Evolutionary conservation across 164 flowering plant species (phyloP).

Genomic region (Piper longum): DNA sequence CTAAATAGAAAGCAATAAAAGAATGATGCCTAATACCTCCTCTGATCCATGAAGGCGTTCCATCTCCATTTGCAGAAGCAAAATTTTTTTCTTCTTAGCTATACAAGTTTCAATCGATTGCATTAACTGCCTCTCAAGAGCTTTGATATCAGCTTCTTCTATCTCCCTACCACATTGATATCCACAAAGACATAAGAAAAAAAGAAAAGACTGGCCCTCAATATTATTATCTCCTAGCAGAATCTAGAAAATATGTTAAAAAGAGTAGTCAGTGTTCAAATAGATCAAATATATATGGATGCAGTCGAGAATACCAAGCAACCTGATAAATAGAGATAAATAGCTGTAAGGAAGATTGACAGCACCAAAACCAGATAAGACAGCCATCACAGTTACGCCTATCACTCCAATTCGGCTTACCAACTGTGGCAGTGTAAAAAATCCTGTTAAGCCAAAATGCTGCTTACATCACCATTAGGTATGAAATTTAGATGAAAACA

Average conservation of each 20-base stretch:
- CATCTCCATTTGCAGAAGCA: slow-evolving; percentile 75
- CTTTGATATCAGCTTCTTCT: slow-evolving; percentile 81
- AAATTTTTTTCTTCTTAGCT: slow-evolving; percentile 84
- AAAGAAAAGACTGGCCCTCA: not conserved
- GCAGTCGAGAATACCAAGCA: not conserved
- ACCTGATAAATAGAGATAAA: slow-evolving; percentile 93
- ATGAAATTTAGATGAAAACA: not conserved
- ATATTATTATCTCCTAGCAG: not conserved
- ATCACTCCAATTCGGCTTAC: slow-evolving; percentile 96
- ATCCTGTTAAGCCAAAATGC: slow-evolving; percentile 32
- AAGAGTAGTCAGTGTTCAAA: not conserved
- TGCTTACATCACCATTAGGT: not conserved
- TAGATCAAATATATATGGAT: not conserved
- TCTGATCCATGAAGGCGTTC: slow-evolving; percentile 80
- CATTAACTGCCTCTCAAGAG: slow-evolving; percentile 86
- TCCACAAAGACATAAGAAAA: not conserved
- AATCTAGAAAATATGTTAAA: not conserved
- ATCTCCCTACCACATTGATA: slow-evolving; percentile 48
- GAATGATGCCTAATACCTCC: slow-evolving; percentile 35
- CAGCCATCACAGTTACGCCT: slow-evolving; percentile 97
- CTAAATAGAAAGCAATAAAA: too few species aligned
- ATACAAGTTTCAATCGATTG: slow-evolving; percentile 88
- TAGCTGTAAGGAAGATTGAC: slow-evolving; percentile 97
- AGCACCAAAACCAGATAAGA: slow-evolving; percentile 97
- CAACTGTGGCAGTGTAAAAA: slow-evolving; percentile 90